These are phyloP conservation scores for Ceraceosorus bombacis DNA, from an alignment of 1,284 basidiomycete species.

Conservation along the genomic window DNA sequence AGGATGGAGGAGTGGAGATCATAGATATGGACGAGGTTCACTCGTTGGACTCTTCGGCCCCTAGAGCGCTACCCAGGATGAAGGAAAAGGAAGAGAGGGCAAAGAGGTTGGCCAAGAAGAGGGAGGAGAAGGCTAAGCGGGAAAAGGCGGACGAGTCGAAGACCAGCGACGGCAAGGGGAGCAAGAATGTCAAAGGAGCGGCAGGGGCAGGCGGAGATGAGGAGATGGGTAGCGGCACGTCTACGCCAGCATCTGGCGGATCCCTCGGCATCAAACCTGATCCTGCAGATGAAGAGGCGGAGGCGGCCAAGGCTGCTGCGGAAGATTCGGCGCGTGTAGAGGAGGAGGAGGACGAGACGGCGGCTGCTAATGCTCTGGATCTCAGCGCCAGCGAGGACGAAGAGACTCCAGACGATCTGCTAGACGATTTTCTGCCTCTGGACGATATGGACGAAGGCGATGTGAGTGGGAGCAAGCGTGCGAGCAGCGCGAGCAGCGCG, in stretches of 20 bases:
- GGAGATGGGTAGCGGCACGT: not conserved
- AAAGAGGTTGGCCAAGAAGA: constrained; percentile 37
- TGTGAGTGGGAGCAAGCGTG: no score
- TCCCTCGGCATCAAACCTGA: not conserved
- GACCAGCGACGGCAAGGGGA: constrained; percentile 48
- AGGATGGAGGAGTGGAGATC: constrained; percentile 32
- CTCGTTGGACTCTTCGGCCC: constrained; percentile 78
- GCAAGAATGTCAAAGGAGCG: constrained; percentile 8
- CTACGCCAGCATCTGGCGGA: not conserved
- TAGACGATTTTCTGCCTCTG: constrained; percentile 62
- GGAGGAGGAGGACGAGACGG: constrained; percentile 23
- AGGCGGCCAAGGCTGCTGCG: not conserved
- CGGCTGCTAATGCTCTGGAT: constrained; percentile 63
- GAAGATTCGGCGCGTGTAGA: constrained; percentile 5
- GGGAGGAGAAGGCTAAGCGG: constrained; percentile 42
- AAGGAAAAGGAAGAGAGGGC: constrained; percentile 39
- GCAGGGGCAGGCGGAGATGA: not conserved
- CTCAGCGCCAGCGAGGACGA: constrained; percentile 77
- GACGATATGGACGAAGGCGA: constrained; percentile 15
- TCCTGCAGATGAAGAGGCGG: not conserved
- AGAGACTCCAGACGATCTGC: constrained; percentile 73
- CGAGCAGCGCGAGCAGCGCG: no score
- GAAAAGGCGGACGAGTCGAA: constrained; percentile 25
- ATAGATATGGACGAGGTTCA: constrained; percentile 75
- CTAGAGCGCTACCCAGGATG: constrained; percentile 62